Conservation (phyloP, 2,329 filamentous ascomycete genomes). For the Trichophyton verrucosum region DNA sequence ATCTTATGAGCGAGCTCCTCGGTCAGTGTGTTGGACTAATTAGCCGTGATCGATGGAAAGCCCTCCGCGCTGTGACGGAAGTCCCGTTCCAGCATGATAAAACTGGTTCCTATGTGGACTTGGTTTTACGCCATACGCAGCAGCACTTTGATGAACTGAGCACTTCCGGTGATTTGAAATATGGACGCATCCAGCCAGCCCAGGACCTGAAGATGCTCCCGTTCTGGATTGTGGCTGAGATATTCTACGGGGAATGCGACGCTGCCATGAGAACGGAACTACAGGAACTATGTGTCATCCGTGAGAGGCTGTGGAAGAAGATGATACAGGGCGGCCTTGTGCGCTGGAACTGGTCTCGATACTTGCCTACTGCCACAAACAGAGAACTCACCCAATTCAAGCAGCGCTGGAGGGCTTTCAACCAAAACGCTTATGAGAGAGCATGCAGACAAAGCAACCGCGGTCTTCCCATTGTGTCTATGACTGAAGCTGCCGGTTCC, state of each 20-base stretch:
- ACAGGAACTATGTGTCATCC: slow-evolving; percentile 11
- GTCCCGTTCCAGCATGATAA: slow-evolving; percentile 14
- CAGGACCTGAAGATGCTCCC: slow-evolving; percentile 26
- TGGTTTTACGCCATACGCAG: not conserved
- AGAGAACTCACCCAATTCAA: slow-evolving; percentile 21
- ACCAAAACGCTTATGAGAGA: slow-evolving; percentile 17
- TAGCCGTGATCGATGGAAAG: slow-evolving; percentile 22
- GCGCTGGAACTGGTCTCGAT: slow-evolving; percentile 18
- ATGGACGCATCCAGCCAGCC: slow-evolving; percentile 14
- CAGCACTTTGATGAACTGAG: not conserved
- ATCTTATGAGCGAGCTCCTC: slow-evolving; percentile 29
- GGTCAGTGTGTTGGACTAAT: slow-evolving; percentile 35
- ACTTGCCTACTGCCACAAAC: slow-evolving; percentile 20
- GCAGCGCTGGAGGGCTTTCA: slow-evolving; percentile 24
- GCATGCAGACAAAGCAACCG: not conserved
- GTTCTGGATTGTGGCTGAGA: slow-evolving; percentile 29
- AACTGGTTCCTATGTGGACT: not conserved
- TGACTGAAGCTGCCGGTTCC: slow-evolving; percentile 14
- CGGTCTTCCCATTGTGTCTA: slow-evolving; percentile 6
- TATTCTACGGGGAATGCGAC: slow-evolving; percentile 27
- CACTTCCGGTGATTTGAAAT: not conserved
- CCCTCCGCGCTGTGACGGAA: slow-evolving; percentile 16
- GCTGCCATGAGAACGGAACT: slow-evolving; percentile 18
- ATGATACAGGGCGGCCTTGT: slow-evolving; percentile 27
- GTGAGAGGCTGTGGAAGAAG: slow-evolving; percentile 24